A percentile compares a stretch with the other conserved stretches of the same genome.
Evolutionary conservation across 768 basidiomycete genomes (phyloP).

Genomic region (Boletus reticulatus): DNA sequence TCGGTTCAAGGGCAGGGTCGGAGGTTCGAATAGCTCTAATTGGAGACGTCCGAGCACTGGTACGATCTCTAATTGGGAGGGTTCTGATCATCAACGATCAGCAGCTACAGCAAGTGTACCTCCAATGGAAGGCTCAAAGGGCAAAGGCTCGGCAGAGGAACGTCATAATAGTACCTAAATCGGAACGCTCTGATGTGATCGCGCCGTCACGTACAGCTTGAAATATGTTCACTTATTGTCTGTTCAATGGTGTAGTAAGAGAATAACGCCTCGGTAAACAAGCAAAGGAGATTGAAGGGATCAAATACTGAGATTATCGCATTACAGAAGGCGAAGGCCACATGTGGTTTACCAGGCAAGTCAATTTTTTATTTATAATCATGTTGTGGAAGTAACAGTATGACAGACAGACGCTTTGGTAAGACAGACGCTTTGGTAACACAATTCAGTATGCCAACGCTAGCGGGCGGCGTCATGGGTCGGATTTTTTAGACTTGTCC

Average conservation of each 20-base stretch:
- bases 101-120: conserved; percentile 7
- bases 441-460: neutral
- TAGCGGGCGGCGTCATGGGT: conserved; percentile 20
- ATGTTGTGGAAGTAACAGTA: conserved; percentile 9
- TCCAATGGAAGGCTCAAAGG: conserved; percentile 27
- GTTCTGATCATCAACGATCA: conserved; percentile 18
- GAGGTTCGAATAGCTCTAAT: conserved; percentile 10
- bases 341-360: conserved; percentile 6
- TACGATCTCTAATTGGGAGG: conserved; percentile 11
- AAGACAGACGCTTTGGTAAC: conserved; percentile 8
- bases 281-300: conserved; percentile 27
- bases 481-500: conserved; percentile 31
- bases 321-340: conserved; percentile 7
- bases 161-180: conserved; percentile 24
- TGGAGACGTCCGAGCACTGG: conserved; percentile 19
- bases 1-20: conserved; percentile 15
- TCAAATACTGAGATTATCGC: conserved; percentile 17
- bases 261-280: conserved; percentile 21
- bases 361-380: conserved; percentile 13
- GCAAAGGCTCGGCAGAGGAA: conserved; percentile 16
- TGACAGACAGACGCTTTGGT: conserved; percentile 17
- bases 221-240: conserved; percentile 19
- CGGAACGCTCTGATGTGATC: conserved; percentile 14
- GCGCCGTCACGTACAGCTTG: conserved; percentile 18
- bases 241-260: conserved; percentile 19